Conservation (phyloP, 2,329 filamentous ascomycete genomes). For the Westerdykella aurantiaca region DNA sequence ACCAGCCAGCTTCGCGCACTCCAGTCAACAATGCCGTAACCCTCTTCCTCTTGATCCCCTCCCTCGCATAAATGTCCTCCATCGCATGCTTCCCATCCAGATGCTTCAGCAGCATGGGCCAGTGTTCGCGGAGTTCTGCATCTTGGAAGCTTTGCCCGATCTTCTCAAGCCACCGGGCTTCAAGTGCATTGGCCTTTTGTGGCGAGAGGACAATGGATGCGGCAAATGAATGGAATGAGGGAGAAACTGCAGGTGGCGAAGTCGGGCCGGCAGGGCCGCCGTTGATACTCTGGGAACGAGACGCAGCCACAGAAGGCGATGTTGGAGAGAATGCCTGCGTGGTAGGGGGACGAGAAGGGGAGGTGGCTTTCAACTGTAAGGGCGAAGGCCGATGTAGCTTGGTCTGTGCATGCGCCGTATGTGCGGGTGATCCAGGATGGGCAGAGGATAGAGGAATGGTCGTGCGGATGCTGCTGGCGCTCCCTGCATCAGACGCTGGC, state of each 20-base stretch:
- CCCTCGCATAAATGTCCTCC: slow-evolving; percentile 78
- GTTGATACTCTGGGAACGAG: too few species aligned
- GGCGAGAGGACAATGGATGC: slow-evolving; percentile 60
- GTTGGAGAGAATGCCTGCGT: slow-evolving; percentile 13
- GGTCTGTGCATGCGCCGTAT: slow-evolving; percentile 19
- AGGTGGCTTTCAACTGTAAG: slow-evolving; percentile 28
- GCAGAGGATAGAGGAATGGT: slow-evolving; percentile 21
- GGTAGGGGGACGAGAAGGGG: slow-evolving; percentile 16
- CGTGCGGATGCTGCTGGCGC: slow-evolving; percentile 32
- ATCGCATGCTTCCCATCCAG: slow-evolving; percentile 81
- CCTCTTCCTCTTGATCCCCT: slow-evolving; percentile 76
- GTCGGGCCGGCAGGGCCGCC: background rate
- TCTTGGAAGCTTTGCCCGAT: slow-evolving; percentile 31
- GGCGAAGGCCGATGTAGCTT: slow-evolving; percentile 29
- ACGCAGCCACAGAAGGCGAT: slow-evolving; percentile 2
- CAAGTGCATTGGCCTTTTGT: slow-evolving; percentile 69
- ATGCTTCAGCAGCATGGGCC: slow-evolving; percentile 73
- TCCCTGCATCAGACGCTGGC: slow-evolving; percentile 30
- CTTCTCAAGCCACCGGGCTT: slow-evolving; percentile 62
- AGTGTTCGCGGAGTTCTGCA: slow-evolving; percentile 56
- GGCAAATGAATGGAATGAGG: slow-evolving; percentile 20
- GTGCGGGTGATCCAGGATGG: slow-evolving; percentile 10
- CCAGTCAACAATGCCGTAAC: slow-evolving; percentile 53
- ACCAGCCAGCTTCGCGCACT: slow-evolving; percentile 63
- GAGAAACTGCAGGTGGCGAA: slow-evolving; percentile 11